Evolutionary conservation across 768 basidiomycete species (phyloP).

Genomic region (Podaxis sp.): DNA sequence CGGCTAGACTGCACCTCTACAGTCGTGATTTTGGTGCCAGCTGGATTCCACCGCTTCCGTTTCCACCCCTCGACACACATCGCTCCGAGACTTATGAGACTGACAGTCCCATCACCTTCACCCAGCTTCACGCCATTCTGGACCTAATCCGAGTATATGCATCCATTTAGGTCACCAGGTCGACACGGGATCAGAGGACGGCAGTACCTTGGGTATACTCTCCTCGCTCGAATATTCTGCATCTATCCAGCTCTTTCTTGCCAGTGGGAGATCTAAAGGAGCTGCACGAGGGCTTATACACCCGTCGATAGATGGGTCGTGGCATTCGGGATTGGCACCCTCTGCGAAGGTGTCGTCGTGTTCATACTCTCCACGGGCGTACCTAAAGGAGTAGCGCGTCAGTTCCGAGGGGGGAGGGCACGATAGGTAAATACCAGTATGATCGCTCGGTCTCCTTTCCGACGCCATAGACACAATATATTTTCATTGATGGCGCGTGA

Average conservation of each 20-base stretch:
- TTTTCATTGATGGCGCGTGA: slow-evolving; percentile 86
- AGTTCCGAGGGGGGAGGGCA: background rate
- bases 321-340: slow-evolving; percentile 40
- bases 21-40: slow-evolving; percentile 81
- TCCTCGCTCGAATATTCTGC: slow-evolving; percentile 70
- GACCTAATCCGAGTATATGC: slow-evolving; percentile 36
- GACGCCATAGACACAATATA: slow-evolving; percentile 92
- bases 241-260: slow-evolving; percentile 81
- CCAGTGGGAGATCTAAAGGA: slow-evolving; percentile 53
- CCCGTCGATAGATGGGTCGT: slow-evolving; percentile 37
- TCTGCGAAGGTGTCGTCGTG: slow-evolving; percentile 59
- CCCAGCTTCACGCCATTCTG: slow-evolving; percentile 88
- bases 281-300: slow-evolving; percentile 43
- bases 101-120: slow-evolving; percentile 95
- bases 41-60: slow-evolving; percentile 86
- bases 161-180: background rate
- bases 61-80: slow-evolving; percentile 99
- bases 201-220: slow-evolving; percentile 50
- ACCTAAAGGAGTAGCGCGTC: slow-evolving; percentile 41
- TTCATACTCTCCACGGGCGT: slow-evolving; percentile 69
- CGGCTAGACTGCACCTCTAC: slow-evolving; percentile 64
- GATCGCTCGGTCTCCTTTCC: slow-evolving; percentile 97
- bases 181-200: background rate
- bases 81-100: slow-evolving; percentile 81
- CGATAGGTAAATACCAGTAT: slow-evolving; percentile 61